Evolutionary conservation across 2,329 filamentous ascomycete genomes (phyloP).

Genomic region (Amauroascus niger): DNA sequence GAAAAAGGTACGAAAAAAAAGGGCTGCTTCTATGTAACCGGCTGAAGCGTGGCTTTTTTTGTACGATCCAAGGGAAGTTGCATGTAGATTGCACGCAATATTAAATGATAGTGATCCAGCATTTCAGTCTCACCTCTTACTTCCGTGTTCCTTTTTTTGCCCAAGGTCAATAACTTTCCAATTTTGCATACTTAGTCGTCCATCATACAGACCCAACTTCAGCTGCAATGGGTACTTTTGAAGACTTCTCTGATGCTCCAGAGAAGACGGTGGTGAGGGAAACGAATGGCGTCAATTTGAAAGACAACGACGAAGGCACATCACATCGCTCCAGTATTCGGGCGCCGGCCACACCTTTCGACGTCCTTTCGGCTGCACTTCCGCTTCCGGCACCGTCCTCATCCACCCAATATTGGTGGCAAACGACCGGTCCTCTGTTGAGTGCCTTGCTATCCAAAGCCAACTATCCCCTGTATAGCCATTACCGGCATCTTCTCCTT

Average conservation of each 20-base stretch:
- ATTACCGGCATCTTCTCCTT: slow-evolving; percentile 3
- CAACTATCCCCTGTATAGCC: slow-evolving; percentile 4
- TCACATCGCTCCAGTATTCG: neutral
- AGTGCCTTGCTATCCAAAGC: neutral
- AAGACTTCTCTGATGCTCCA: neutral
- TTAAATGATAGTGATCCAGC: no score
- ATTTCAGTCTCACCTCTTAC: no score
- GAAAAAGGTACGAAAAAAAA: no score
- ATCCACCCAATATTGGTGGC: neutral
- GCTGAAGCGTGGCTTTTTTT: no score
- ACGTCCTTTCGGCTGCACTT: neutral
- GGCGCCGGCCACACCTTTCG: neutral
- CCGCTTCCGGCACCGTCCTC: neutral
- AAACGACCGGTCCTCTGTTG: neutral
- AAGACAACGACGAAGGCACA: neutral
- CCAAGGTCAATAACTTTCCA: no score
- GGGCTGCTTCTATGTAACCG: no score
- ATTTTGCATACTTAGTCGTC: no score
- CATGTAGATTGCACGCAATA: no score
- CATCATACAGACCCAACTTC: neutral
- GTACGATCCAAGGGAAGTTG: no score
- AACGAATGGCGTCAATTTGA: neutral
- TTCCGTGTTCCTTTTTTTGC: no score
- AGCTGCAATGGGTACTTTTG: neutral
- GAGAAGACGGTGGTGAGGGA: neutral